A percentile compares a stretch with the other conserved stretches of the same genome.
Evolutionary conservation across 106 monocot genomes (phyloP).

Genomic region (Cymbidium sinense): DNA sequence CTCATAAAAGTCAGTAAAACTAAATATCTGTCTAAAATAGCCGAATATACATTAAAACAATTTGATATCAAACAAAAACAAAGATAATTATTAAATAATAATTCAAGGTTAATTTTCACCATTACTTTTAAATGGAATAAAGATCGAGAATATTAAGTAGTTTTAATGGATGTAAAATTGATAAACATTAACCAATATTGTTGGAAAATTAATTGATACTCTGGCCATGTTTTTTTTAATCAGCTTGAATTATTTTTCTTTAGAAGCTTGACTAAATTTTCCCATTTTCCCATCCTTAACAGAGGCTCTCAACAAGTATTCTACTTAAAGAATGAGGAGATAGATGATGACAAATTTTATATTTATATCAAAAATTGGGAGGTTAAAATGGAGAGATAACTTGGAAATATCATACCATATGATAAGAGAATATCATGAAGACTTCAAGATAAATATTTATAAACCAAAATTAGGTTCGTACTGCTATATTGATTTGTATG

Average conservation of each 20-base stretch:
- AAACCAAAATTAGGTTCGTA: no score
- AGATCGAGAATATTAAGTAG: neutral
- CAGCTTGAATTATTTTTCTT: neutral
- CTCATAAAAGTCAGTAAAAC: neutral
- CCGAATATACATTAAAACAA: neutral
- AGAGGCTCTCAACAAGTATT: no score
- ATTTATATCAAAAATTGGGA: no score
- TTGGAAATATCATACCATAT: no score
- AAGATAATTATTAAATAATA: neutral
- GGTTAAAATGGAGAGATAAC: no score
- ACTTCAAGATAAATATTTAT: no score
- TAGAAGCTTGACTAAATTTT: no score
- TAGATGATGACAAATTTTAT: no score
- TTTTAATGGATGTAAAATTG: neutral
- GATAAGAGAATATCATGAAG: no score
- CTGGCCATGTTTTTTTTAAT: neutral
- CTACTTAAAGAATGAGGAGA: no score
- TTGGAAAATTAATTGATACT: neutral
- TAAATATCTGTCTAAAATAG: neutral
- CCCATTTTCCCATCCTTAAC: no score
- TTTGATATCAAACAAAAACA: neutral
- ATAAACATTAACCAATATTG: neutral
- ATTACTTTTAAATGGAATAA: neutral
- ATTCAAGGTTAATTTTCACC: neutral
- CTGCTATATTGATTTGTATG: no score